Conservation (phyloP, 2,329 filamentous ascomycete species). For the Pseudovirgaria hyperparasitica region DNA sequence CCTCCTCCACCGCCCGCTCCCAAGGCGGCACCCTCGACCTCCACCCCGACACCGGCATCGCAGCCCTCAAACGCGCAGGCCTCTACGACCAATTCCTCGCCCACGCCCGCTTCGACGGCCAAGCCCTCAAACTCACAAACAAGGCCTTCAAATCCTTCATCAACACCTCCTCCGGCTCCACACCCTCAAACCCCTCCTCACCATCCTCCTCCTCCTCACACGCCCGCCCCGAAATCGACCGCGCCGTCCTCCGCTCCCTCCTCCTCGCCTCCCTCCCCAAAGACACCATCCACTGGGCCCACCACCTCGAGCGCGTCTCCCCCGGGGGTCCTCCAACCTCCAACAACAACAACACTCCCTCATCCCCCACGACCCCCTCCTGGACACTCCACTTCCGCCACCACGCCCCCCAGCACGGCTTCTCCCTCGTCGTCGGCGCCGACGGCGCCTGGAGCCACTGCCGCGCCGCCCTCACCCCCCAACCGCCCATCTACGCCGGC, state of each 20-base stretch:
- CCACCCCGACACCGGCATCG: conserved; percentile 18
- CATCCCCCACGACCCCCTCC: background rate
- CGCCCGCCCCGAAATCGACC: conserved; percentile 14
- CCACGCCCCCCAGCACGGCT: conserved; percentile 15
- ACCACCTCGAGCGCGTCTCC: conserved; percentile 11
- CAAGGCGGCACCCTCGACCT: conserved; percentile 27
- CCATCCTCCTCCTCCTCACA: conserved; percentile 6
- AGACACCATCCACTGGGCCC: conserved; percentile 13
- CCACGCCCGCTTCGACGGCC: conserved; percentile 28
- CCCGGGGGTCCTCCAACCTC: conserved; percentile 4
- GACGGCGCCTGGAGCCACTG: conserved; percentile 32
- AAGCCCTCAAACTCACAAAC: conserved; percentile 29
- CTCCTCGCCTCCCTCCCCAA: conserved; percentile 13
- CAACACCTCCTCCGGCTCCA: conserved; percentile 5
- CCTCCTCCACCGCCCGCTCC: conserved; percentile 12
- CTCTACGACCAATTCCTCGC: conserved; percentile 21
- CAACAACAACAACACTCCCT: too few species aligned
- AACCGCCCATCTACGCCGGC: conserved; percentile 23
- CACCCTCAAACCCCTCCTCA: conserved; percentile 6
- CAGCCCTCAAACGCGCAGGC: conserved; percentile 17
- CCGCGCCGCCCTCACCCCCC: conserved; percentile 16
- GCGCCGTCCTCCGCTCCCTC: conserved; percentile 10
- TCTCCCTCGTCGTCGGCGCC: conserved; percentile 31
- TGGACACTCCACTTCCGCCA: conserved; percentile 15
- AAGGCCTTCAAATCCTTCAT: conserved; percentile 22